Conservation (phyloP, 2,329 filamentous ascomycete species). For the Trichoderma atrobrunneum region DNA sequence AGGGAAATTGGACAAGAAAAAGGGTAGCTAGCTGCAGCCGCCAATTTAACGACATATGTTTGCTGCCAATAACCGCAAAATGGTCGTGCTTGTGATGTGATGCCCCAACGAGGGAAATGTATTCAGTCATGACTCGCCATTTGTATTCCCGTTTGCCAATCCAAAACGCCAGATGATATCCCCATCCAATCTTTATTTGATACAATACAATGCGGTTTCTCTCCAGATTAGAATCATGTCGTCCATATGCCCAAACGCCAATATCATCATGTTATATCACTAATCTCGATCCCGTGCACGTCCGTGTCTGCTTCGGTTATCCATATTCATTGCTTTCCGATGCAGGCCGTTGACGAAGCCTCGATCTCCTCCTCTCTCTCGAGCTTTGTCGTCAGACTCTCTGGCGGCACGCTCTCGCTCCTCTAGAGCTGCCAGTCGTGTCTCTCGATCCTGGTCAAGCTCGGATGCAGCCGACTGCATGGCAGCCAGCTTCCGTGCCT, state of each 20-base stretch:
- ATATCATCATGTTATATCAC: not conserved
- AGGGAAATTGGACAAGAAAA: not conserved
- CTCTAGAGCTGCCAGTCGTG: slow-evolving; percentile 64
- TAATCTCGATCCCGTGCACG: slow-evolving; percentile 43
- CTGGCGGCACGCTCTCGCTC: slow-evolving; percentile 61
- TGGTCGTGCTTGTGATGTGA: not conserved
- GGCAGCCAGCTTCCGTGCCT: slow-evolving; percentile 65
- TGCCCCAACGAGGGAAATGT: too few species aligned
- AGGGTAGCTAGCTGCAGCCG: not conserved
- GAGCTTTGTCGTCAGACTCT: slow-evolving; percentile 64
- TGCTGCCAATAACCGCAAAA: not conserved
- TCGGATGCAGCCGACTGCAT: slow-evolving; percentile 71
- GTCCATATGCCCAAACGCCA: not conserved
- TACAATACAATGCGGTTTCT: not conserved
- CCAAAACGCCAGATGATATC: not conserved
- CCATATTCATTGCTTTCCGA: slow-evolving; percentile 53
- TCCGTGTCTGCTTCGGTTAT: slow-evolving; percentile 47
- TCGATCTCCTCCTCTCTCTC: slow-evolving; percentile 61
- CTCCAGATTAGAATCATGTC: not conserved
- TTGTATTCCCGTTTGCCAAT: not conserved
- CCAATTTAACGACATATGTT: not conserved
- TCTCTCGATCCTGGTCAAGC: slow-evolving; percentile 67
- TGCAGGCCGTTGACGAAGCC: slow-evolving; percentile 64
- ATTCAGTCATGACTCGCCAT: not conserved
- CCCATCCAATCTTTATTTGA: not conserved